phyloP scores from a whole-genome alignment of 768 basidiomycete genomes.

The Russula dissimulans region DNA sequence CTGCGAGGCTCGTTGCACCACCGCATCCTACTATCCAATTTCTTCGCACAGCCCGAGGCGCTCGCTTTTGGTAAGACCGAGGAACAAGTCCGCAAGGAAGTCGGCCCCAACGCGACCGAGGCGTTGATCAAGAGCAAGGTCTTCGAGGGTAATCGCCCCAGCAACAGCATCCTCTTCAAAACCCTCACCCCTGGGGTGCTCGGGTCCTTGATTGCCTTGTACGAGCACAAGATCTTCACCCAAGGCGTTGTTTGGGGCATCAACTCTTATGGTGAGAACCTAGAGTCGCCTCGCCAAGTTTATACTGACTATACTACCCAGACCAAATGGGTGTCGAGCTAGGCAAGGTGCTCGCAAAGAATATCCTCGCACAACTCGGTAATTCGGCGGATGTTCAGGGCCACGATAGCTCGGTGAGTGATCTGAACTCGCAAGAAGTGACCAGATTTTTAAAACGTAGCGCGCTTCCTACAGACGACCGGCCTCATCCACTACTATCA shows the following conservation, averaged over 20 bases:
- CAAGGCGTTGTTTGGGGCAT: slow-evolving; percentile 98
- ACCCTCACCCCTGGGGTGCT: slow-evolving; percentile 82
- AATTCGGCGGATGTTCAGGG: slow-evolving; percentile 69
- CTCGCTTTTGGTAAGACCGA: slow-evolving; percentile 97
- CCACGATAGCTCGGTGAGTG: slow-evolving; percentile 73
- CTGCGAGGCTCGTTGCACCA: slow-evolving; percentile 83
- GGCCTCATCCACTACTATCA: slow-evolving; percentile 97
- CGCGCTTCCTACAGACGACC: slow-evolving; percentile 53
- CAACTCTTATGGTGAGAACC: slow-evolving; percentile 80
- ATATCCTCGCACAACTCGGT: slow-evolving; percentile 83
- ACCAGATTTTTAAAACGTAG: background rate
- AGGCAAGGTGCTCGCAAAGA: slow-evolving; percentile 95
- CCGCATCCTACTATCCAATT: slow-evolving; percentile 94
- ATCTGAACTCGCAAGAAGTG: background rate
- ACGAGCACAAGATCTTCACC: slow-evolving; percentile 98
- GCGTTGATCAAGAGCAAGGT: slow-evolving; percentile 93
- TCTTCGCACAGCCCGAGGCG: slow-evolving; percentile 96
- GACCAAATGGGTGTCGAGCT: slow-evolving; percentile 99
- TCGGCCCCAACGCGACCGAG: slow-evolving; percentile 63
- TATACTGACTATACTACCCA: slow-evolving; percentile 23
- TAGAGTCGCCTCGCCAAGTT: background rate
- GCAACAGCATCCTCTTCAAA: slow-evolving; percentile 94
- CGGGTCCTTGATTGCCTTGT: slow-evolving; percentile 81
- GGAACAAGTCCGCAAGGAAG: slow-evolving; percentile 64
- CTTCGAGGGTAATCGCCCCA: slow-evolving; percentile 94